These are phyloP conservation scores for Cladosporium sp. DNA, from an alignment of 2,329 filamentous ascomycete species.

Conservation along the genomic window DNA sequence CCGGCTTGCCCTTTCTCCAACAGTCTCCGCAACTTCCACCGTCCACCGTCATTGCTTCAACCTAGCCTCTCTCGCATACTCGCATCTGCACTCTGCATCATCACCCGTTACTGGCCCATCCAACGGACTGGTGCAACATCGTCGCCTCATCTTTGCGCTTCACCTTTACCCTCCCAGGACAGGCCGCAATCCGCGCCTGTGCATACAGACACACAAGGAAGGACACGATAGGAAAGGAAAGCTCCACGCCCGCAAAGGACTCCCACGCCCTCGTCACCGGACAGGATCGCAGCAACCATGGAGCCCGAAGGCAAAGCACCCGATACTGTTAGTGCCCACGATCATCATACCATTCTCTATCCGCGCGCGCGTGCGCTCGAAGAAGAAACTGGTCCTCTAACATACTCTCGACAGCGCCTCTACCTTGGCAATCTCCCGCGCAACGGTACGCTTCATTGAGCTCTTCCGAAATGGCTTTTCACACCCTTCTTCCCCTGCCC, in stretches of 20 bases:
- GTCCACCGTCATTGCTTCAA: background rate
- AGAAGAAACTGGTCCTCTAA: conserved; percentile 4
- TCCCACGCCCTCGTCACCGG: background rate
- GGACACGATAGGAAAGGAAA: conserved; percentile 8
- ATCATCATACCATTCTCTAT: background rate
- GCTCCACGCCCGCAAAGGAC: background rate
- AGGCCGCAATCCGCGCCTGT: background rate
- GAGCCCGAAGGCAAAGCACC: conserved; percentile 12
- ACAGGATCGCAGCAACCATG: conserved; percentile 7
- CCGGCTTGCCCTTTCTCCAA: background rate
- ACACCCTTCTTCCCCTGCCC: conserved; percentile 1
- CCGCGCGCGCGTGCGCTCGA: background rate
- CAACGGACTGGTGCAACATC: conserved; percentile 2
- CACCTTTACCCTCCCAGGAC: background rate
- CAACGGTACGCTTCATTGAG: conserved; percentile 64
- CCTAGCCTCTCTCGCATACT: no score
- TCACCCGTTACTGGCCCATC: background rate
- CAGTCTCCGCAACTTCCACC: background rate
- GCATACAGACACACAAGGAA: conserved; percentile 3
- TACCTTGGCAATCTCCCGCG: conserved; percentile 97
- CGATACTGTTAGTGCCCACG: conserved; percentile 12
- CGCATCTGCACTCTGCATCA: background rate
- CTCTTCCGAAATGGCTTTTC: conserved; percentile 9
- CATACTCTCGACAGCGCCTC: conserved; percentile 41
- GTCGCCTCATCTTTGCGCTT: conserved; percentile 12